Evolutionary conservation across 1,139 yeast species (phyloP), one percentile per base, ranked within the genome.

Genomic region (Sugiyamaella japonica): DNA sequence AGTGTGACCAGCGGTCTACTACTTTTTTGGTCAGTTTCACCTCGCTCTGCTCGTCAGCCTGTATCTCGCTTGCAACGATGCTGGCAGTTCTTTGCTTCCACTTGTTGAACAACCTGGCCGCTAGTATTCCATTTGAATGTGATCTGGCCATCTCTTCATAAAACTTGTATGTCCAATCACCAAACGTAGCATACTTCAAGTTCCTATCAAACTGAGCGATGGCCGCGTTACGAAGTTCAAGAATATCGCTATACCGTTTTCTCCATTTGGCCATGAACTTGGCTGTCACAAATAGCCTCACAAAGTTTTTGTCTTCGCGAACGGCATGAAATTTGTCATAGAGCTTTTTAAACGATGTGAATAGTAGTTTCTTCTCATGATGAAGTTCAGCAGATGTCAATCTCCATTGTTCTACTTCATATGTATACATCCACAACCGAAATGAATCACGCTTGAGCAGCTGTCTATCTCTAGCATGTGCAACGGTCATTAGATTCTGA

Each of bases 371-470:
- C 38, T 41, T 43, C 7, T 48, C 49, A 28, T 42, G 17, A 32
- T 37, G 45, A 6, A 45, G 40, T 20, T 37, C 44, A 48, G 49
- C 55, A 31, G 52, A 36, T 4, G 52, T 39, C 12, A 37, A 34
- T 23, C 52, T 47, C 52, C 48, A 52, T 37, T 52, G 55, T 5
- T 37, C 36, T 15, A 37, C 42, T 36, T 43, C 48, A 29, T 42
- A 44, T 2, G 37, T 38, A 15, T 47, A 47, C 16, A 12, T 37
- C 59, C 59, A 56, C 7, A 50, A 8, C 32, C 42, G 44, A 16
- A 56, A 38, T 5, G 56, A 44, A 34, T 56, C 59, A n/a, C 54
- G 52, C 25, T 45, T 43, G n/a, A 56, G 45, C 13, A 54, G 49
- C 17, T 53, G 51, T n/a, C 43, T 38, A 37, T 56, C 56, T 6